Conservation (phyloP, 2,329 filamentous ascomycete species). For the Fusarium hainanense region DNA sequence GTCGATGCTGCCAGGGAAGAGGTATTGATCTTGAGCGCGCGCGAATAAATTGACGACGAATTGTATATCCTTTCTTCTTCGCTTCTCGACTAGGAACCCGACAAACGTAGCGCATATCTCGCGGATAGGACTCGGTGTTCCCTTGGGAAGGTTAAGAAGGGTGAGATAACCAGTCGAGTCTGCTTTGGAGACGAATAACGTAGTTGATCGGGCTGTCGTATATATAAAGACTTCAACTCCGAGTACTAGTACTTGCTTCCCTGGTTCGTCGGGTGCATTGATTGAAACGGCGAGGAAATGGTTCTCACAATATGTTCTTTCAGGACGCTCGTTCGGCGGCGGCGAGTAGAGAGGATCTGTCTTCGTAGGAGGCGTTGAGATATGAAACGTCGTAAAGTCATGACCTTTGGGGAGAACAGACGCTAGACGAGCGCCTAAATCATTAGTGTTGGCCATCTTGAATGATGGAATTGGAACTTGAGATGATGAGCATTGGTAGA, state of each 20-base stretch:
- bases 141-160: slow-evolving; percentile 70
- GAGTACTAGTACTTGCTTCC: slow-evolving; percentile 74
- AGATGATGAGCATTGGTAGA: slow-evolving; percentile 7
- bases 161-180: slow-evolving; percentile 92
- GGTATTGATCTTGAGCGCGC: slow-evolving; percentile 89
- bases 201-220: slow-evolving; percentile 81
- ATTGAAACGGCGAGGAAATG: slow-evolving; percentile 75
- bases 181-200: slow-evolving; percentile 94
- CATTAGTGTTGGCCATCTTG: slow-evolving; percentile 28
- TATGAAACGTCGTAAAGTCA: slow-evolving; percentile 80
- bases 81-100: slow-evolving; percentile 75
- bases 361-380: slow-evolving; percentile 84
- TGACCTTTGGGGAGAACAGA: slow-evolving; percentile 64
- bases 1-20: slow-evolving; percentile 92
- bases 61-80: slow-evolving; percentile 72
- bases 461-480: background rate
- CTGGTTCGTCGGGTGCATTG: slow-evolving; percentile 39
- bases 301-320: slow-evolving; percentile 86
- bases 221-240: slow-evolving; percentile 91
- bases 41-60: slow-evolving; percentile 91
- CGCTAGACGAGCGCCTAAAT: slow-evolving; percentile 52
- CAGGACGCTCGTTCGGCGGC: slow-evolving; percentile 75
- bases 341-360: slow-evolving; percentile 83
- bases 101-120: slow-evolving; percentile 81
- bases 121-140: slow-evolving; percentile 78